Percentiles rank a stretch among this genome's conserved stretches.
phyloP scores from a whole-genome alignment of 1,284 basidiomycete genomes.

The Xanthoconium separans region DNA sequence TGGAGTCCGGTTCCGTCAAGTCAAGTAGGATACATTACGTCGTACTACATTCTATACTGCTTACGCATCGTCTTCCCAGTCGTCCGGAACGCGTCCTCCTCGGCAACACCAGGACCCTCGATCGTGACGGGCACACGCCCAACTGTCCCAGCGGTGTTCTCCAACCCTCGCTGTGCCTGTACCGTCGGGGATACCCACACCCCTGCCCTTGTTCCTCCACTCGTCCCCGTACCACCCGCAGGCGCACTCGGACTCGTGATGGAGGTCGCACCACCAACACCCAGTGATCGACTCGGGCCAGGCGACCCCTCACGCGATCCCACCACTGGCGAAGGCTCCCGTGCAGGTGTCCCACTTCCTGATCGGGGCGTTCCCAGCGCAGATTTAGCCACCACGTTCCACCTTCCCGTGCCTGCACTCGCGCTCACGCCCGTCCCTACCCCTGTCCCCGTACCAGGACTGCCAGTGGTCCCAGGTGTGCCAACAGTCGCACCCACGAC shows the following conservation, averaged over 20 bases:
- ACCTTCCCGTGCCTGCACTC: conserved; percentile 5
- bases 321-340: conserved; percentile 21
- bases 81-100: conserved; percentile 42
- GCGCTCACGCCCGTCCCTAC: neutral
- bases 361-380: conserved; percentile 9
- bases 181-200: conserved; percentile 27
- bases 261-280: neutral
- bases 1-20: no score
- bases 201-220: neutral
- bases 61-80: conserved; percentile 54
- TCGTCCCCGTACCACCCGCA: neutral
- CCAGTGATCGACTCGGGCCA: conserved; percentile 1
- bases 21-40: no score
- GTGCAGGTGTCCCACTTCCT: conserved; percentile 17
- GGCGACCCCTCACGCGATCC: conserved; percentile 11
- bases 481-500: neutral
- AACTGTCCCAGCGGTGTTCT: neutral
- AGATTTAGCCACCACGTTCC: conserved; percentile 24
- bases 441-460: neutral
- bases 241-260: neutral
- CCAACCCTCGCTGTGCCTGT: conserved; percentile 15
- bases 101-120: neutral
- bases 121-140: neutral
- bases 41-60: neutral
- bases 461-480: neutral